A percentile compares a stretch with the other conserved stretches of the same genome.
Conservation (phyloP, 2,329 filamentous ascomycete genomes). For the Fusarium solani-melongenae region DNA sequence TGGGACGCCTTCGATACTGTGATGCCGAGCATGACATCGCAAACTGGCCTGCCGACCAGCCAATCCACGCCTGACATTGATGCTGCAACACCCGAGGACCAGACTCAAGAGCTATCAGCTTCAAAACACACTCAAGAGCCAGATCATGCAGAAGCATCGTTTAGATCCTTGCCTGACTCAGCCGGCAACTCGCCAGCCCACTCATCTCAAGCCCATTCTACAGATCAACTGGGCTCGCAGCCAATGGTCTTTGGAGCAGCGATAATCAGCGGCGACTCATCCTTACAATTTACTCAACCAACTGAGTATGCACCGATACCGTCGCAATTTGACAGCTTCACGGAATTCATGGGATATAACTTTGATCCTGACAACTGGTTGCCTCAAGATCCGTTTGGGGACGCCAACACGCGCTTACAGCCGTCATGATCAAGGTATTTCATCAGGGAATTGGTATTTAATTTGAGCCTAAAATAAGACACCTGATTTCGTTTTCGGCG, state of each 20-base stretch:
- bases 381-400: background rate
- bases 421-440: background rate
- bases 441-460: background rate
- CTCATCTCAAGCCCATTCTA: background rate
- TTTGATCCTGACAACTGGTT: background rate
- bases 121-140: background rate
- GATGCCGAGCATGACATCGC: background rate
- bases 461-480: background rate
- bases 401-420: background rate
- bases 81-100: background rate
- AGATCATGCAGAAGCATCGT: background rate
- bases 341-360: background rate
- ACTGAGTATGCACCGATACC: background rate
- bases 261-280: no score
- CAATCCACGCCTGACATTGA: background rate
- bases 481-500: background rate
- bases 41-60: background rate
- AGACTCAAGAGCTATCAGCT: background rate
- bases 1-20: slow-evolving; percentile 25
- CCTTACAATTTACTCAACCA: background rate
- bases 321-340: background rate
- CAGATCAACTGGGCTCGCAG: background rate
- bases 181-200: background rate
- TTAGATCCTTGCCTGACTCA: background rate
- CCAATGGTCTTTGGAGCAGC: background rate